Evolutionary conservation across 495 filamentous ascomycete species (phyloP), one percentile per base, ranked within the genome.

Genomic region (Hypomontagnella submonticulosa): DNA sequence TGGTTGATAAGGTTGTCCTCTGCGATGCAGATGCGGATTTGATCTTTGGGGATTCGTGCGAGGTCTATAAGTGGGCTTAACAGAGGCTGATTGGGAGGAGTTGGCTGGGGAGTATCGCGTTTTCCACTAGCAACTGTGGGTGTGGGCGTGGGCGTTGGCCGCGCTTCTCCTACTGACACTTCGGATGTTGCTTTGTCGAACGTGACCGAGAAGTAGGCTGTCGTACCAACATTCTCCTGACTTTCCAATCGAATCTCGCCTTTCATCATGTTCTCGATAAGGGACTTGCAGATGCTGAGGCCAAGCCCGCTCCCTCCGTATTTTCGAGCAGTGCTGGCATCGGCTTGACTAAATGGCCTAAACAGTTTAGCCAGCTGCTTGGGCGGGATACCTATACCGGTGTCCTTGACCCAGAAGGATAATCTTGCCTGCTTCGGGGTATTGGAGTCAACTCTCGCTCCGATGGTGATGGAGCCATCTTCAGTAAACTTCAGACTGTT

Each of bases 401-500:
- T 96, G 71, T 97, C 93, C 36, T 87, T 78, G n/a, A 97, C 91
- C 66, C 90, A 92, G 73, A 91, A 93, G 32, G 90, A 92, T 42
- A 96, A 76, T 49, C 85, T 87, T 8, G 93, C 87, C 40, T 78
- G 83, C 40, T 91, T 86, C 10, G 85, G 80, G 46, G 85, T 87
- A 75, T 96, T 91, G 12, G 82, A 79, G 41, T 90, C 87, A 27
- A 90, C 85, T 54, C 78, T 84, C 5, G 91, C 90, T 52, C 84
- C 84, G 52, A 96, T 91, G 3, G 89, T 92, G 48, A 97, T 90
- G 10, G 90, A 90, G 6, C 93, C 93, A 61, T 90, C 85, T 36
- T 91, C 88, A 0, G 93, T 97, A 75, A 97, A 97, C 71, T 97
- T 97, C 75, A 97, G 89, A 73, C 89, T 92, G 79, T 97, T 97